Evolutionary conservation across 1,139 yeast genomes (phyloP), one percentile per base, ranked within the genome.

Genomic region (Barnettozyma hawaiiensis): DNA sequence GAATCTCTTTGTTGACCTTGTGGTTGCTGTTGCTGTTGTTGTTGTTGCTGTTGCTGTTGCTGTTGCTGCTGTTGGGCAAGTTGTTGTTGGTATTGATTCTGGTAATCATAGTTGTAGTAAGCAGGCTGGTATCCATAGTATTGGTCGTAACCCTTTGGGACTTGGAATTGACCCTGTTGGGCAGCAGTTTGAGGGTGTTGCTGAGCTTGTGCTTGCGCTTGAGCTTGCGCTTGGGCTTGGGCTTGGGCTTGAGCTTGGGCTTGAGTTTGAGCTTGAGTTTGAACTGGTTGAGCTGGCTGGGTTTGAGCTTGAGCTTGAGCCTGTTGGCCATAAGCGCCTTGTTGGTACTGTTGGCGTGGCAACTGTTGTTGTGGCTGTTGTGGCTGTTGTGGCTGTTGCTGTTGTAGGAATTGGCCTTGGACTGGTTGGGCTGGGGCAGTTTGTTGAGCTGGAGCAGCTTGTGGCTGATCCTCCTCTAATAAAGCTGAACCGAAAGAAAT

Each of bases 401-500:
- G 35, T 21, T 32, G 35, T 18, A 32, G 21, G 26, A n/a, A 32
- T 32, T 32, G 35, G 16, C 16, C 35, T 32, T 32, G 35, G 18
- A 31, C 33, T 18, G 26, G 23, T n/a, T 46, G 53, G 24, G 40
- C 18, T 40, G 31, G 43, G 46, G 42, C 43, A 51, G 51, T 52
- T 26, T 38, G 43, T 22, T 42, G 46, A 28, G 50, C 37, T 24
- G 32, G 41, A 24, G 31, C 11, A 18, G 61, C 37, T 38, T 34
- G 37, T 14, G 37, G 21, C 20, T 51, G 50, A 37, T 69, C 73
- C 37, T 70, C 70, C 37, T 75, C 80, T 66, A 69, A 66, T 4
- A 81, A 49, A 0, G 95, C 84, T 3, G 87, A 65, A 1, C 89
- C 95, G 54, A 79, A 77, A 0, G 96, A 81, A 12, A 90, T 74